phyloP scores from a whole-genome alignment of 2,329 filamentous ascomycete genomes.

The Fusarium nygamai region DNA sequence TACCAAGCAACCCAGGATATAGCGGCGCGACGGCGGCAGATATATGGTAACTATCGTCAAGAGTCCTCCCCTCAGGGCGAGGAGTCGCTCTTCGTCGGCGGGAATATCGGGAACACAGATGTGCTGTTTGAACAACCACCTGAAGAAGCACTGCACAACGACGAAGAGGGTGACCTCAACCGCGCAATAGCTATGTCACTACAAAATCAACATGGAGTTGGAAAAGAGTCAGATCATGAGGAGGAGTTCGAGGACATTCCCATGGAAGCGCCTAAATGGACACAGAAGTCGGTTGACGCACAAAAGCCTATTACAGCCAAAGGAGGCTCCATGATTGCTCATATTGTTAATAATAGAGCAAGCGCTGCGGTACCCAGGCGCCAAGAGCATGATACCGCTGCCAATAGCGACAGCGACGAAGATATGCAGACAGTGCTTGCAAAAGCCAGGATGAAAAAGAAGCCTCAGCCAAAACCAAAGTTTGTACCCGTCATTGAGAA shows the following conservation, averaged over 20 bases:
- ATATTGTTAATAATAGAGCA: constrained; percentile 78
- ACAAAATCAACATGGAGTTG: constrained; percentile 65
- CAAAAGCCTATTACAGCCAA: constrained; percentile 62
- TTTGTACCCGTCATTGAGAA: constrained; percentile 57
- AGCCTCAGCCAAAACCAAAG: constrained; percentile 52
- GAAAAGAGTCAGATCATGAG: constrained; percentile 51
- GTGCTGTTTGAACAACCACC: constrained; percentile 42
- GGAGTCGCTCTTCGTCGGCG: constrained; percentile 58
- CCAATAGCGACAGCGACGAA: constrained; percentile 78
- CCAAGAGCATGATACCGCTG: constrained; percentile 20
- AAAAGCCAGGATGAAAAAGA: constrained; percentile 72
- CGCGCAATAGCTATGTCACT: constrained; percentile 88
- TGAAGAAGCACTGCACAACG: constrained; percentile 51
- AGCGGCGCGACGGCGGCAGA: constrained; percentile 41
- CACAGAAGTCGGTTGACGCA: constrained; percentile 61
- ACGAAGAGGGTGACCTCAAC: constrained; percentile 72
- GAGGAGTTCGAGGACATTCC: constrained; percentile 62
- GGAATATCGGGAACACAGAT: constrained; percentile 40
- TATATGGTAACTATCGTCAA: constrained; percentile 37
- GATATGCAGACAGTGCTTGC: constrained; percentile 81
- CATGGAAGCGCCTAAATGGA: constrained; percentile 60
- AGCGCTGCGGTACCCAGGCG: constrained; percentile 66
- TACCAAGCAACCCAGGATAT: constrained; percentile 42
- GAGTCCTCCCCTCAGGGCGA: constrained; percentile 50
- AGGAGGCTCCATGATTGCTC: constrained; percentile 72